These are phyloP conservation scores for Pestalotiopsis sp. DNA, from an alignment of 2,329 filamentous ascomycete genomes.

Conservation along the genomic window DNA sequence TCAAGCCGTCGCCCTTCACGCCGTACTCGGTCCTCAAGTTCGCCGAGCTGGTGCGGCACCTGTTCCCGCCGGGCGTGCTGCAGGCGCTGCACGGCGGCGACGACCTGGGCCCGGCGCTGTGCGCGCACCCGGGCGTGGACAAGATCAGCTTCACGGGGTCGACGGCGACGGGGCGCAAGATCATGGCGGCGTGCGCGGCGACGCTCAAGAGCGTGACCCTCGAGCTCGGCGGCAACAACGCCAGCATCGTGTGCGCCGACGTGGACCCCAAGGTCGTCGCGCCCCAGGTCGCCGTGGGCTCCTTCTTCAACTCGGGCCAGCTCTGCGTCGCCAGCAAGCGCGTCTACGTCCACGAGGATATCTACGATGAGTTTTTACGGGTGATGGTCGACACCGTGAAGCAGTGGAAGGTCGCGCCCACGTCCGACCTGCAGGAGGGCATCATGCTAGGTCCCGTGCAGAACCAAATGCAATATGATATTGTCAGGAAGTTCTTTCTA, in stretches of 20 bases:
- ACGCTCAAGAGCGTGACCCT: conserved; percentile 58
- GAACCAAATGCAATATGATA: conserved; percentile 27
- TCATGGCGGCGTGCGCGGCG: conserved; percentile 51
- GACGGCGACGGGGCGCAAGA: conserved; percentile 56
- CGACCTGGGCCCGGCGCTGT: conserved; percentile 37
- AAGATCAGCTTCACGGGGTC: conserved; percentile 50
- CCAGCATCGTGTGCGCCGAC: conserved; percentile 52
- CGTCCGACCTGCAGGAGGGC: conserved; percentile 9
- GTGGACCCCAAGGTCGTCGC: conserved; percentile 38
- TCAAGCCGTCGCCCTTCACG: conserved; percentile 50
- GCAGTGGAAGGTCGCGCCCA: conserved; percentile 4
- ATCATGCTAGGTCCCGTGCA: conserved; percentile 22
- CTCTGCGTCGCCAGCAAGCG: conserved; percentile 9
- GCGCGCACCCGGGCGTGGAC: conserved; percentile 1
- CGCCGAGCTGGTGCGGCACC: conserved; percentile 38
- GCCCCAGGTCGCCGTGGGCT: conserved; percentile 3
- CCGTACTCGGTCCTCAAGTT: conserved; percentile 42
- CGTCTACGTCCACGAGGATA: conserved; percentile 10
- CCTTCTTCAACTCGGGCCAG: conserved; percentile 15
- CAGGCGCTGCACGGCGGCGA: conserved; percentile 47
- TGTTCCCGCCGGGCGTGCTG: conserved; percentile 47
- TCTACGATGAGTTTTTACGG: conserved; percentile 38
- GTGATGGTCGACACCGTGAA: conserved; percentile 38
- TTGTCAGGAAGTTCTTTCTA: conserved; percentile 24
- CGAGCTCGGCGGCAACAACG: conserved; percentile 58